Evolutionary conservation across 2,329 filamentous ascomycete species (phyloP).

Genomic region (Cytospora piceicola): DNA sequence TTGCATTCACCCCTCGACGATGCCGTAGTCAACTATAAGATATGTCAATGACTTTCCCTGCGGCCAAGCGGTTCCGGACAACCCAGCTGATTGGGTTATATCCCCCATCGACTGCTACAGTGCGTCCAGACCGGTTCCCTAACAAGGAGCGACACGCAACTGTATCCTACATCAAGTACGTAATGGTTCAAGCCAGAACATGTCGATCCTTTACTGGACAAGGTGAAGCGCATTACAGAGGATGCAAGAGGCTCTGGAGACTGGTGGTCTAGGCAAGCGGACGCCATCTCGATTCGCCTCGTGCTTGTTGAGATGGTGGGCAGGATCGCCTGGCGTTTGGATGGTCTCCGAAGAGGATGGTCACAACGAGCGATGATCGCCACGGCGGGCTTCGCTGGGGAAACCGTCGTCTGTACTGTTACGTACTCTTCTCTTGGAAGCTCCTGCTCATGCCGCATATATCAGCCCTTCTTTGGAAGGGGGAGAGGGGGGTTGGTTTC

Average conservation of each 20-base stretch:
- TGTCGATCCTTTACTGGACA: background rate
- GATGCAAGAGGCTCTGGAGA: background rate
- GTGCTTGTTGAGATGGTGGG: background rate
- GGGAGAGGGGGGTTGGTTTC: too few relatives aligned
- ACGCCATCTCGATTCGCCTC: background rate
- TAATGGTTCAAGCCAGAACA: conserved; percentile 3
- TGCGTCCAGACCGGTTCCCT: background rate
- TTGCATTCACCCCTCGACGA: too few relatives aligned
- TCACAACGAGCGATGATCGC: background rate
- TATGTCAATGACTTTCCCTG: background rate
- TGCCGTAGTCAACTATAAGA: background rate
- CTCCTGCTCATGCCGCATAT: background rate
- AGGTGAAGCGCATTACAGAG: background rate
- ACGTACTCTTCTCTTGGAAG: too few relatives aligned
- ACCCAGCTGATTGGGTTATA: background rate
- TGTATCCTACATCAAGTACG: background rate
- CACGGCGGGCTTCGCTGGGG: background rate
- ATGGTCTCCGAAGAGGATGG: background rate
- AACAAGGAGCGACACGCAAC: background rate
- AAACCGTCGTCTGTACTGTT: background rate
- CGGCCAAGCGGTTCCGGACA: background rate
- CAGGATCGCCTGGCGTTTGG: background rate
- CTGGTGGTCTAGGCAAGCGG: background rate
- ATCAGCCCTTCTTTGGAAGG: background rate
- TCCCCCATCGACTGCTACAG: background rate